phyloP scores from a whole-genome alignment of 2,329 filamentous ascomycete species.

The Colletotrichum salicis region DNA sequence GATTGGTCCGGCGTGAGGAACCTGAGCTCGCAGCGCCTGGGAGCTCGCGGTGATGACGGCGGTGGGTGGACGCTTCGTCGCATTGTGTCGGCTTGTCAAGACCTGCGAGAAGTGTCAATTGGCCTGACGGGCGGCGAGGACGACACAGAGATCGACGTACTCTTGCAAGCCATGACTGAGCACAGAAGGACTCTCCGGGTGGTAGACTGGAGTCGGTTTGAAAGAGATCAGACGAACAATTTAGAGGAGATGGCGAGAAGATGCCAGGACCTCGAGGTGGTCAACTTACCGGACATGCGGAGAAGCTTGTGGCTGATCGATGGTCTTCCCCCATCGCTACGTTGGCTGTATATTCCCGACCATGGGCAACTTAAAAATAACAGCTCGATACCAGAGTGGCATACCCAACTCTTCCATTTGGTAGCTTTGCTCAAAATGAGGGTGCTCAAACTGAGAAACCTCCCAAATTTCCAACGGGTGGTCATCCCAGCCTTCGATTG shows the following conservation, averaged over 20 bases:
- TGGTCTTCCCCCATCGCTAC: too few species aligned
- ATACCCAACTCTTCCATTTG: too few species aligned
- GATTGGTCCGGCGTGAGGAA: not conserved
- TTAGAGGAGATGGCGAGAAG: not conserved
- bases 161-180: not conserved
- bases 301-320: too few species aligned
- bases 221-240: not conserved
- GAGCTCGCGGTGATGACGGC: not conserved
- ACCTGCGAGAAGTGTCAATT: not conserved
- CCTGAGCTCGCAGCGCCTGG: not conserved
- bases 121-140: too few species aligned
- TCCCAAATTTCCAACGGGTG: too few species aligned
- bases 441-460: too few species aligned
- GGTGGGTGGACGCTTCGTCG: not conserved
- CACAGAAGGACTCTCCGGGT: not conserved
- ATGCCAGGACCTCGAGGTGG: not conserved
- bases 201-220: not conserved
- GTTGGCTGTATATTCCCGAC: too few species aligned
- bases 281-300: not conserved
- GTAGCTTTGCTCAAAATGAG: too few species aligned
- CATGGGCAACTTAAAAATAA: too few species aligned
- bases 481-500: too few species aligned
- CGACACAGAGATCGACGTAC: not conserved
- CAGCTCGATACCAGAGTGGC: too few species aligned
- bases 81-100: not conserved